Evolutionary conservation across 1,284 basidiomycete genomes (phyloP).

Genomic region (Ceratobasidium sp.): DNA sequence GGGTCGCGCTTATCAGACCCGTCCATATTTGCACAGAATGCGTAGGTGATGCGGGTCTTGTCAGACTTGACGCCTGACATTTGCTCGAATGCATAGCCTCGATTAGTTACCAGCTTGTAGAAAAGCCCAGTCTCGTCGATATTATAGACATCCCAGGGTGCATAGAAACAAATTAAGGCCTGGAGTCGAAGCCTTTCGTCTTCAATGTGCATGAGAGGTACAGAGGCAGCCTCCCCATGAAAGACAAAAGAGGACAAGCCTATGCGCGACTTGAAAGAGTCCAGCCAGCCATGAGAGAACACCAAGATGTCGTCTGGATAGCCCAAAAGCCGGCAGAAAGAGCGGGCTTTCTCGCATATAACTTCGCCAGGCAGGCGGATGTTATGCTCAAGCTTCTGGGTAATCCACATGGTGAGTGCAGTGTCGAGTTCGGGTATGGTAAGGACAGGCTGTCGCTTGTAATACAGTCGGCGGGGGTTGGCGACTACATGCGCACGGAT

Average conservation of each 20-base stretch:
- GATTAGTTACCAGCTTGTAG: conserved; percentile 49
- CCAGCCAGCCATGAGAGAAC: conserved; percentile 8
- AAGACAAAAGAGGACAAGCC: conserved; percentile 49
- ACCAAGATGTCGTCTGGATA: not conserved
- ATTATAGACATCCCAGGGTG: conserved; percentile 54
- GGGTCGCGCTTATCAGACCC: conserved; percentile 51
- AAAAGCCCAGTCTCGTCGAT: conserved; percentile 56
- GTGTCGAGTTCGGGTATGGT: conserved; percentile 53
- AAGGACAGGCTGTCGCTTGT: conserved; percentile 3
- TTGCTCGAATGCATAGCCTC: conserved; percentile 48
- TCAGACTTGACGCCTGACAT: conserved; percentile 48
- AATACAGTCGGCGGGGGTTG: not conserved
- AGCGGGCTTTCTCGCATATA: conserved; percentile 6
- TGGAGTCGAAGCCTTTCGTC: conserved; percentile 12
- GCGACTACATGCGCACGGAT: not conserved
- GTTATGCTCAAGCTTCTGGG: conserved; percentile 49
- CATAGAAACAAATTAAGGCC: conserved; percentile 36
- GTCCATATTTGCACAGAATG: conserved; percentile 53
- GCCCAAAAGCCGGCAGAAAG: conserved; percentile 7
- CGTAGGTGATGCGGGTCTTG: conserved; percentile 49
- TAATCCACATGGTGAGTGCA: conserved; percentile 55
- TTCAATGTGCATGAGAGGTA: not conserved
- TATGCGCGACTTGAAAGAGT: not conserved
- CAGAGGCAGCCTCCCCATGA: conserved; percentile 47
- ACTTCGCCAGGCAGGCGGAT: conserved; percentile 4